Evolutionary conservation across 192 early-diverging fungal species (phyloP).

Genomic region (Mortierella antarctica): DNA sequence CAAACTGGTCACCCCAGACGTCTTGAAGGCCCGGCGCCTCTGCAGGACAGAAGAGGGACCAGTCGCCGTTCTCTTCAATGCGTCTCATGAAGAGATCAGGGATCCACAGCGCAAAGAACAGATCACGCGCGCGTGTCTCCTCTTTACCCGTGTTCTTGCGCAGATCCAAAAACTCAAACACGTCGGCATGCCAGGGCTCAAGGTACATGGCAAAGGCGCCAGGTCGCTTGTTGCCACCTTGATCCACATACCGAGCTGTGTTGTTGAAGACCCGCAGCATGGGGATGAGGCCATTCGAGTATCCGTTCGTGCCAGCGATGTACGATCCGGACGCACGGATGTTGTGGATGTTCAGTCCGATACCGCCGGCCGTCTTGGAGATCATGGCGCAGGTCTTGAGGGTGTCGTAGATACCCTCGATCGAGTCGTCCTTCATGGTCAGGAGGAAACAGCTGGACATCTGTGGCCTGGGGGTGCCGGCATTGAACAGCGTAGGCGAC

Average conservation of each 20-base stretch:
- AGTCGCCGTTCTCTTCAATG: constrained; percentile 93
- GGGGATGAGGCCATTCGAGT: constrained; percentile 95
- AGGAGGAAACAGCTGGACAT: constrained; percentile 95
- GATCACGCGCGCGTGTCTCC: constrained; percentile 94
- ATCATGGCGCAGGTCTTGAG: constrained; percentile 98
- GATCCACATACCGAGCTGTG: constrained; percentile 99
- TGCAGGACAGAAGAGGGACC: constrained; percentile 94
- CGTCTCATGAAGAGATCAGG: constrained; percentile 98
- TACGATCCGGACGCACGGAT: constrained; percentile 96
- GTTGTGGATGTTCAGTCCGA: constrained; percentile 97
- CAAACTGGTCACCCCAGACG: constrained; percentile 95
- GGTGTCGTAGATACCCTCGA: constrained; percentile 98
- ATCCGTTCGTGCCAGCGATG: constrained; percentile 98
- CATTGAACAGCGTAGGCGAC: constrained; percentile 97
- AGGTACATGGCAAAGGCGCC: constrained; percentile 99
- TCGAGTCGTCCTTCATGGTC: constrained; percentile 96
- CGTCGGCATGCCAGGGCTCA: constrained; percentile 98
- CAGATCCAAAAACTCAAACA: constrained; percentile 96
- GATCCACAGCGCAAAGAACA: constrained; percentile 98
- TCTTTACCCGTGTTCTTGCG: constrained; percentile 99
- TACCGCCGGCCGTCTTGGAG: constrained; percentile 97
- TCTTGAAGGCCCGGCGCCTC: constrained; percentile 93
- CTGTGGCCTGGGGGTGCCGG: constrained; percentile 96
- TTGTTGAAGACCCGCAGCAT: constrained; percentile 99
- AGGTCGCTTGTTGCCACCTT: constrained; percentile 98